Base-by-base conservation (phyloP, 768 basidiomycete species). In the Serendipita indica region DNA sequence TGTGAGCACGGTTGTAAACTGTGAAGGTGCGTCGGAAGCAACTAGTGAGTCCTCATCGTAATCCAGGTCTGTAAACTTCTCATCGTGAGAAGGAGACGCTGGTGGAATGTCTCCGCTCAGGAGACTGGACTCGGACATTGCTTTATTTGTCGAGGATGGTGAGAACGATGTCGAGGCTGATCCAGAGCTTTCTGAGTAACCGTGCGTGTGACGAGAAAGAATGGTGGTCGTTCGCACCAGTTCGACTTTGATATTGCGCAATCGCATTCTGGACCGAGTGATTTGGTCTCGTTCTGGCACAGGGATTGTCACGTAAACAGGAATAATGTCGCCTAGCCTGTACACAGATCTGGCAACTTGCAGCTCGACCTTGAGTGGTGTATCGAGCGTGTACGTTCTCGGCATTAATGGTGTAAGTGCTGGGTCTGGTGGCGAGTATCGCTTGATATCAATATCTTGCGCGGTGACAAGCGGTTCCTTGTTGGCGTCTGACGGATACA, bases 211-310 rank as follows among this genome's bases (percentile, higher is more conserved):
- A 35, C 14, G 63, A 39, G 41, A 59, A 34, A 32, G 27, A 37
- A 41, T 57, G 14, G 12, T 22, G 27, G 37, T 62, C 32, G 25
- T 57, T n/a, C 87, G 77, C 33, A 88, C 76, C 30, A 94, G 80
- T 69, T 92, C 90, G 3, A 80, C 79, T 63, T 81, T 82, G 63
- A 93, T 73, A 63, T 89, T 93, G 20, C 90, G 77, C 30, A 94
- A 76, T 59, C 87, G 72, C 33, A 91, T 68, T 1, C 86, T 88
- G 27, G 75, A 76, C 43, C 83, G 79, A 4, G 85, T 70, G 18
- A 92, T 81, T 18, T 83, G 74, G 58, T 83, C 78, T 27, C 77
- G 74, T 25, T 73, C 69, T 5, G 90, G 91, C 4, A 88, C 79
- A 10, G 89, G 88, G 2, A 94, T 73, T 1, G 85, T 84, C 37